phyloP scores from a whole-genome alignment of 495 filamentous ascomycete genomes.

The Echria macrotheca region DNA sequence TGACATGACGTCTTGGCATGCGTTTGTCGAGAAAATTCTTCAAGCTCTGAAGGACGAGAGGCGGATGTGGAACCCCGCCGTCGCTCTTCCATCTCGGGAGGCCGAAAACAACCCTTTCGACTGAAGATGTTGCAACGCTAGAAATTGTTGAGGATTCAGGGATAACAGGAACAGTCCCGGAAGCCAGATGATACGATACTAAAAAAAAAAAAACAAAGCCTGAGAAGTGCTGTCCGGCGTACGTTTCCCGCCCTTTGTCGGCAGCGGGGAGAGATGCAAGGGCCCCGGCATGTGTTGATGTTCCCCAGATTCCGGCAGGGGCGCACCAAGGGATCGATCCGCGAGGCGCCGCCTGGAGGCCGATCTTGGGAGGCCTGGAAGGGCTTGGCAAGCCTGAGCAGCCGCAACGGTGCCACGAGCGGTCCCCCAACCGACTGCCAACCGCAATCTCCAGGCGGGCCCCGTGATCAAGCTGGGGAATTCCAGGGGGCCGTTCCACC shows the following conservation, averaged over 20 bases:
- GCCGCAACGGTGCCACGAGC: slow-evolving; percentile 10
- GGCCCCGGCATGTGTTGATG: background rate
- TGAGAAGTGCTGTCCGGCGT: no score
- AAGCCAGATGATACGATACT: no score
- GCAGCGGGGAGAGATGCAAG: slow-evolving; percentile 7
- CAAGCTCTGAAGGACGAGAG: no score
- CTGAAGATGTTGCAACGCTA: no score
- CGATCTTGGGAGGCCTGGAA: slow-evolving; percentile 7
- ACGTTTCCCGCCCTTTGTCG: background rate
- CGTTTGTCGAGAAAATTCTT: background rate
- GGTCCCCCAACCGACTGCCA: slow-evolving; percentile 5
- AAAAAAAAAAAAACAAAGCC: no score
- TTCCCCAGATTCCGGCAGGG: background rate
- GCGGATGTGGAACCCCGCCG: no score
- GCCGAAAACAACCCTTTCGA: no score
- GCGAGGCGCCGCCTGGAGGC: background rate
- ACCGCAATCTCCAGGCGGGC: slow-evolving; percentile 14
- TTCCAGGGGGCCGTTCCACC: background rate
- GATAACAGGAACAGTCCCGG: no score
- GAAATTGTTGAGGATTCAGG: no score
- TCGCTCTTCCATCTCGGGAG: no score
- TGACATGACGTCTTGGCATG: background rate
- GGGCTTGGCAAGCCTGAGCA: slow-evolving; percentile 20
- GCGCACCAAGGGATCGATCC: slow-evolving; percentile 3
- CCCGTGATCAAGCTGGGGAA: slow-evolving; percentile 19